A percentile compares a stretch with the other conserved stretches of the same genome.
These are phyloP conservation scores for Candida broadrunensis DNA, from an alignment of 805 yeast species.

Conservation along the genomic window DNA sequence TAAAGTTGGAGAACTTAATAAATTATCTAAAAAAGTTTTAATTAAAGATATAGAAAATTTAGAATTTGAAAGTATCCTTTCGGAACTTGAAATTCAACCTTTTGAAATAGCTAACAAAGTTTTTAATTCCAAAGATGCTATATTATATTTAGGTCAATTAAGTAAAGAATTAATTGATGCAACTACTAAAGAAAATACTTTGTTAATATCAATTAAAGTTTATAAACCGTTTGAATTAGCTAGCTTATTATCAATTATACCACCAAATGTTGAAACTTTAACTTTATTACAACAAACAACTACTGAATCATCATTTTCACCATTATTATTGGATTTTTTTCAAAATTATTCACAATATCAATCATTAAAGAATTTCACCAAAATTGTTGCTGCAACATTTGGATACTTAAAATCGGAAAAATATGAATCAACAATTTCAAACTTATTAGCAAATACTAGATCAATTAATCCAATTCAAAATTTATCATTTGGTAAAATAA, in stretches of 20 bases:
- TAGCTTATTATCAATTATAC: constrained; percentile 49
- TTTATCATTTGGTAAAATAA: constrained; percentile 53
- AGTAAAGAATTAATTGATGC: constrained; percentile 40
- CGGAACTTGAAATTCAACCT: constrained; percentile 22
- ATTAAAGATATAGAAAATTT: constrained; percentile 12
- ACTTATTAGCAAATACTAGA: constrained; percentile 51
- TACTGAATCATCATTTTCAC: constrained; percentile 48
- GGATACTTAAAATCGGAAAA: constrained; percentile 45
- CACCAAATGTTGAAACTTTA: constrained; percentile 52
- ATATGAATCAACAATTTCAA: constrained; percentile 39
- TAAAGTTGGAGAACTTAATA: constrained; percentile 9
- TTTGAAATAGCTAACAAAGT: constrained; percentile 30
- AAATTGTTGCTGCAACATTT: constrained; percentile 53
- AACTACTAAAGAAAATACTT: constrained; percentile 34
- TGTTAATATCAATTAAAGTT: constrained; percentile 56
- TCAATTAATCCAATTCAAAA: constrained; percentile 59
- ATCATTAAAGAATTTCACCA: constrained; percentile 44
- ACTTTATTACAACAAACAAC: constrained; percentile 62
- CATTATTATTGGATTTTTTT: constrained; percentile 74
- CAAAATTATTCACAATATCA: constrained; percentile 49
- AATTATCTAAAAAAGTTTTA: constrained; percentile 11
- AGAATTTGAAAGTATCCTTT: constrained; percentile 20
- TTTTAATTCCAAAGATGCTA: constrained; percentile 43
- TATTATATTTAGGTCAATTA: constrained; percentile 64
- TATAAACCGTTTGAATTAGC: constrained; percentile 71